Evolutionary conservation across 495 filamentous ascomycete genomes (phyloP).

Genomic region (Neurospora tetraspora): DNA sequence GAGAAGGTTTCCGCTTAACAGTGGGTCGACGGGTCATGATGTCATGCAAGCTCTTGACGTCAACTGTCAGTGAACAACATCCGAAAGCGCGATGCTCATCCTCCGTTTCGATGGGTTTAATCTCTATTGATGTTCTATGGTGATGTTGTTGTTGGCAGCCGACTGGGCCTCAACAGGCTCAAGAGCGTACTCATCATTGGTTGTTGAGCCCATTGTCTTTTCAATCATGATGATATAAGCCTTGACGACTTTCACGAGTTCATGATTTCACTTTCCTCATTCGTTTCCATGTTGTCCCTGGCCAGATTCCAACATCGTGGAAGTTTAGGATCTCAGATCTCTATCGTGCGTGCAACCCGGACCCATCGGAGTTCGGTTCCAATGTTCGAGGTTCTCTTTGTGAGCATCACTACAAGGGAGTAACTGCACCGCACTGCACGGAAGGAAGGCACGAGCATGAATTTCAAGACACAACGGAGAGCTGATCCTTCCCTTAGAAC

Average conservation of each 20-base stretch:
- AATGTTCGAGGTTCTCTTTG: background rate
- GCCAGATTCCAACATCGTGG: no score
- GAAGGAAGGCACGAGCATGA: background rate
- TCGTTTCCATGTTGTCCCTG: no score
- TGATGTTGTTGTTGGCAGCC: no score
- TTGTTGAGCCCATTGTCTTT: no score
- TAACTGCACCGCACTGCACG: background rate
- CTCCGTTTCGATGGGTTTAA: no score
- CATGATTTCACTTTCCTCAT: no score
- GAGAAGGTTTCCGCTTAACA: background rate
- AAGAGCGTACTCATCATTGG: no score
- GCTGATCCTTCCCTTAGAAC: background rate
- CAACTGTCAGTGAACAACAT: background rate
- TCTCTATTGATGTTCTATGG: no score
- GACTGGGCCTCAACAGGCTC: no score
- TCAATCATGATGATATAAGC: no score
- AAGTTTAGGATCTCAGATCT: background rate
- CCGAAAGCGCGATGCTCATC: no score
- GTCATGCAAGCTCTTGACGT: background rate
- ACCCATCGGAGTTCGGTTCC: background rate
- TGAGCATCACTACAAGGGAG: background rate
- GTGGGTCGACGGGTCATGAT: background rate
- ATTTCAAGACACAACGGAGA: background rate
- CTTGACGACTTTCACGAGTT: no score
- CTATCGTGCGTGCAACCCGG: background rate